Evolutionary conservation across 495 filamentous ascomycete genomes (phyloP).

Genomic region (Elasticomyces elasticus): DNA sequence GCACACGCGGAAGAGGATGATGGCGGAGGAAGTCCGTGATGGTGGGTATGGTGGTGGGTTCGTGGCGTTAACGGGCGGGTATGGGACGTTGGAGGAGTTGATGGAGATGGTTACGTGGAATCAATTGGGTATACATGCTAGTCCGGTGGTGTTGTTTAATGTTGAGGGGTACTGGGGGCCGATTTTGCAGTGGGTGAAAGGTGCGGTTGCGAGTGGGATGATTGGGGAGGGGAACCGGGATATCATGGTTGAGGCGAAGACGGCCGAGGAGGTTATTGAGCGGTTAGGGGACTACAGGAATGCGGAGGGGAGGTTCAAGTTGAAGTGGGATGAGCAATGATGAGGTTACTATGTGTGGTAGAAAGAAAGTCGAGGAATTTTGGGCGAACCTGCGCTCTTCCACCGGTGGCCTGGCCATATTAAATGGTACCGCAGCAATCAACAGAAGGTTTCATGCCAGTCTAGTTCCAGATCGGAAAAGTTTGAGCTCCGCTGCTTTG

Average conservation of each 20-base stretch:
- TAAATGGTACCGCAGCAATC: too few species aligned
- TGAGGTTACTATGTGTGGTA: too few species aligned
- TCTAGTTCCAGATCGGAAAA: too few species aligned
- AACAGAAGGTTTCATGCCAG: too few species aligned
- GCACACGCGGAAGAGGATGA: constrained; percentile 87
- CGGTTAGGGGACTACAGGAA: constrained; percentile 64
- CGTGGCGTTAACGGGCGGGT: constrained; percentile 80
- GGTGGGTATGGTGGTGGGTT: constrained; percentile 81
- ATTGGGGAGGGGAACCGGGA: constrained; percentile 54
- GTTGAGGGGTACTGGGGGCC: constrained; percentile 87
- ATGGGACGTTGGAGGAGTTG: constrained; percentile 90
- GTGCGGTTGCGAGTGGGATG: constrained; percentile 66
- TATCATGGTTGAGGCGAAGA: constrained; percentile 69
- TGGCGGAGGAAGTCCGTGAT: constrained; percentile 75
- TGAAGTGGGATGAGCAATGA: constrained; percentile 66
- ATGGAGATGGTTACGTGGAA: constrained; percentile 98
- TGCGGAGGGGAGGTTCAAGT: constrained; percentile 59
- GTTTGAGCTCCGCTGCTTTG: too few species aligned
- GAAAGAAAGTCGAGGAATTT: too few species aligned
- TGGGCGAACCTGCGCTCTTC: too few species aligned
- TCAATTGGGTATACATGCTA: constrained; percentile 84
- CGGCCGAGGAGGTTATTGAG: constrained; percentile 59
- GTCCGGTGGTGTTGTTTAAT: constrained; percentile 73
- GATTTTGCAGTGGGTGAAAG: constrained; percentile 69
- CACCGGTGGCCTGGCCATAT: too few species aligned